These are phyloP conservation scores for Monosporozyma yasuniensis DNA, from an alignment of 805 yeast genomes.

Conservation along the genomic window DNA sequence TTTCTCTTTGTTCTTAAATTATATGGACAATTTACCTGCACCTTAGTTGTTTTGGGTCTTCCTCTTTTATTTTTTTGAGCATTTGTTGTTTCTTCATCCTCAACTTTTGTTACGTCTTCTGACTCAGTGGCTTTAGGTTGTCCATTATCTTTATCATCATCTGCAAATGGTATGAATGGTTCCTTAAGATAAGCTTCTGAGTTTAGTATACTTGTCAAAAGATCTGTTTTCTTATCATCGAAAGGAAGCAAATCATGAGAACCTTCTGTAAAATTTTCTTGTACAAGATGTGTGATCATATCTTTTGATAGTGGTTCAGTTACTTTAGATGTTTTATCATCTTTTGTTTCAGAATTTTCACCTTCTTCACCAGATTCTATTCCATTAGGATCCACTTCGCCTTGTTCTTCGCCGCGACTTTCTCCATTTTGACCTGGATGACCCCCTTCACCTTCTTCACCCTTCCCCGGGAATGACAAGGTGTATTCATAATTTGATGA, in stretches of 20 bases:
- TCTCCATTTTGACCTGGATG: neutral
- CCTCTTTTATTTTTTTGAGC: neutral
- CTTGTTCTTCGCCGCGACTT: too few species aligned
- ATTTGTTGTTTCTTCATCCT: neutral
- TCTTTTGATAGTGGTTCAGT: neutral
- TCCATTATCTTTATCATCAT: neutral
- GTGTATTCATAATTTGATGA: constrained; percentile 9
- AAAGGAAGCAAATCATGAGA: neutral
- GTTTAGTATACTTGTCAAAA: neutral
- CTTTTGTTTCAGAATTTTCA: neutral
- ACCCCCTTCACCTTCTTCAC: neutral
- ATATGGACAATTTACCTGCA: neutral
- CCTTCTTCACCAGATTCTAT: too few species aligned
- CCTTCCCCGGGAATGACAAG: neutral
- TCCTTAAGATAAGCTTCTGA: neutral
- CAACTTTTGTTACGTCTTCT: neutral
- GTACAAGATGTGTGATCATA: neutral
- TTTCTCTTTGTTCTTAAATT: neutral
- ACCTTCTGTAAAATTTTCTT: neutral
- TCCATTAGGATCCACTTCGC: too few species aligned
- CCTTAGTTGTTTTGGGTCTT: neutral
- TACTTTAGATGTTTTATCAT: neutral
- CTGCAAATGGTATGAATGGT: neutral
- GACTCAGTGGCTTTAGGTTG: neutral
- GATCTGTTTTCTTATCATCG: neutral